phyloP scores from a whole-genome alignment of 2,329 filamentous ascomycete species.

The Phialophora verrucosa region DNA sequence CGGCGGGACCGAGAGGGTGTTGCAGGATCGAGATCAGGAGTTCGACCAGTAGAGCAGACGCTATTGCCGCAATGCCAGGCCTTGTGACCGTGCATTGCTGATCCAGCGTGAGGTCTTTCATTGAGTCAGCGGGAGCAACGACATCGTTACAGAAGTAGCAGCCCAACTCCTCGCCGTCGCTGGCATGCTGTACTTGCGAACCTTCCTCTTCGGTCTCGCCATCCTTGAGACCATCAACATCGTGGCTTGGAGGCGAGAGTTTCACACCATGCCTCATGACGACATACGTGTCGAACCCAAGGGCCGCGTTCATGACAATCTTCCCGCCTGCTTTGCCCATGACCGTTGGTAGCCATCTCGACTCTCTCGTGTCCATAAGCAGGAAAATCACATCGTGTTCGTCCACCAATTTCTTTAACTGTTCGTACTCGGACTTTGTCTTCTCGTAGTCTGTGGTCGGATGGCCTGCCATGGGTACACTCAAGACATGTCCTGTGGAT shows the following conservation, averaged over 20 bases:
- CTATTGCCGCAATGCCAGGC: conserved; percentile 88
- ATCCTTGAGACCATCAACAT: conserved; percentile 48
- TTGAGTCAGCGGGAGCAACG: conserved; percentile 86
- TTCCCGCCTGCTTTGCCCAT: conserved; percentile 94
- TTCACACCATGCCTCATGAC: conserved; percentile 92
- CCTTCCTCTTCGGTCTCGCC: not conserved
- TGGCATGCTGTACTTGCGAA: not conserved
- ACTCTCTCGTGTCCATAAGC: conserved; percentile 96
- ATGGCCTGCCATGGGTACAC: conserved; percentile 95
- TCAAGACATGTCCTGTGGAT: conserved; percentile 76
- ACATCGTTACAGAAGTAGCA: conserved; percentile 99
- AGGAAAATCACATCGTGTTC: conserved; percentile 92
- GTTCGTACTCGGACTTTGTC: conserved; percentile 75
- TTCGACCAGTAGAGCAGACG: conserved; percentile 88
- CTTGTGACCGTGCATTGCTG: conserved; percentile 98
- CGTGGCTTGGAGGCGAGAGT: conserved; percentile 49
- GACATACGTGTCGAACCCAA: conserved; percentile 96
- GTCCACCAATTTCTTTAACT: conserved; percentile 74
- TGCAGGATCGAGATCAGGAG: conserved; percentile 86
- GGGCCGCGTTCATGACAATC: conserved; percentile 93
- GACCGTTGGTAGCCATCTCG: conserved; percentile 91
- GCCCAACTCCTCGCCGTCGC: conserved; percentile 65
- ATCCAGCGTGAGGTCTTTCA: conserved; percentile 93
- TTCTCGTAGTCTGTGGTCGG: conserved; percentile 75
- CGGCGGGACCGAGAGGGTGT: conserved; percentile 66